Evolutionary conservation across 306 rosid species (phyloP), one percentile per base, ranked within the genome.

Genomic region (Parietaria judaica): DNA sequence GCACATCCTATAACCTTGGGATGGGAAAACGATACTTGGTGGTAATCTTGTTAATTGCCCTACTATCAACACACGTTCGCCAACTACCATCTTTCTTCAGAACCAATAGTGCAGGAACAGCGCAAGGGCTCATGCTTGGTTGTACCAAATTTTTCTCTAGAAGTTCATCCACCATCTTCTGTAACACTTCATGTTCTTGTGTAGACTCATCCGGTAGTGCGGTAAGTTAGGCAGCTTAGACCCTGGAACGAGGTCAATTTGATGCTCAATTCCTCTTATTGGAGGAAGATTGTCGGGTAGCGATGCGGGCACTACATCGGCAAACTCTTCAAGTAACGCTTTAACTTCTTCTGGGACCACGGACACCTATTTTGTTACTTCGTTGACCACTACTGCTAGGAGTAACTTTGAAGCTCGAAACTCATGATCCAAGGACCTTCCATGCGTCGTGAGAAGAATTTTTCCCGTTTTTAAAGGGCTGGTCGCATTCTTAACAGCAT

Each of bases 31-130:
- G 43, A 15, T 60, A 60, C 38, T 60, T 44, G 7, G 46, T 1
- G 8, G 16, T 60, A 9, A 60, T 60, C n/a, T 60, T 60, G 14
- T 60, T 60, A 23, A 58, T 61, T 3, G 65, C 53, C 4, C 65
- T 3, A 14, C 38, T 61, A 13, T 61, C 65, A 3, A 14, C 37
- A 17, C 65, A 61, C 54, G 46, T 61, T 17, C 54, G 4, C 47
- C 59, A 54, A 39, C 1, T 0, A 3, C 38, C n/a, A 11, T 10
- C 37, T 13, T 54, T 31, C 31, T 45, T 16, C 7, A 10, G 65
- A 11, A 16, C 13, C 0, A 61, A 11, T 4, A 61, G 34, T 2
- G 51, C 54, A 1, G 54, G 38, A 2, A 61, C 53, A 1, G 53
- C 34, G 10, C 54, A 45, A 0, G 65, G 65, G 23, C 49, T 58